These are phyloP conservation scores for Metarhizium robertsii DNA, from an alignment of 2,329 filamentous ascomycete species.

Conservation along the genomic window DNA sequence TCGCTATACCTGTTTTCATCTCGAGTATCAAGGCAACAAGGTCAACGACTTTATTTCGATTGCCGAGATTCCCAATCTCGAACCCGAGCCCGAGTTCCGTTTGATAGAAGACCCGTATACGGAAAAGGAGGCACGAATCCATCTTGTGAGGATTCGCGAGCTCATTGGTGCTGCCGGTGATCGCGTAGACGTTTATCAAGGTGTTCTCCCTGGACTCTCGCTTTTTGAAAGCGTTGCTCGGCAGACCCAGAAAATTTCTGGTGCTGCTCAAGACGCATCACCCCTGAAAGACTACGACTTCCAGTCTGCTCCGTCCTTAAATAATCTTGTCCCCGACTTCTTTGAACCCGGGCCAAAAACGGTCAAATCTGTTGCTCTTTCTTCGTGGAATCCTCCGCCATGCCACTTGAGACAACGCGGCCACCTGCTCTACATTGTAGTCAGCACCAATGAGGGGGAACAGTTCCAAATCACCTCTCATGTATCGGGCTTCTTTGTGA, in stretches of 20 bases:
- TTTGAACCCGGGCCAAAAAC: conserved; percentile 73
- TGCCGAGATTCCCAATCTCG: conserved; percentile 75
- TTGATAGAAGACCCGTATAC: conserved; percentile 94
- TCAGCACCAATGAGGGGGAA: conserved; percentile 90
- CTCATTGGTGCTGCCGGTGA: conserved; percentile 87
- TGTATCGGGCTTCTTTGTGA: conserved; percentile 92
- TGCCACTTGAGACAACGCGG: conserved; percentile 85
- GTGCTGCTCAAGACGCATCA: conserved; percentile 13
- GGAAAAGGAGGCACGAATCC: conserved; percentile 94
- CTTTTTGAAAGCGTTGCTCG: conserved; percentile 71
- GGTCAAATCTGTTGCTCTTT: conserved; percentile 79
- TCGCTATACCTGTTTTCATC: conserved; percentile 97
- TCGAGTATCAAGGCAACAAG: conserved; percentile 78
- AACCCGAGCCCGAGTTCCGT: conserved; percentile 65
- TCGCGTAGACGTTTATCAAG: conserved; percentile 77
- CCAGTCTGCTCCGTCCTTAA: conserved; percentile 55
- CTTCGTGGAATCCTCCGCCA: conserved; percentile 93
- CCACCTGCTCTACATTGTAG: conserved; percentile 81
- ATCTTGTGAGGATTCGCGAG: conserved; percentile 83
- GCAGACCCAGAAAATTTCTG: conserved; percentile 30
- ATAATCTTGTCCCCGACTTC: conserved; percentile 59
- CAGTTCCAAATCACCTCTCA: conserved; percentile 90
- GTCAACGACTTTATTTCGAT: conserved; percentile 95
- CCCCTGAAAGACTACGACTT: conserved; percentile 68
- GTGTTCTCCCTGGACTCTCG: conserved; percentile 74